Conservation (phyloP, 495 filamentous ascomycete species). For the Daldinia decipiens region DNA sequence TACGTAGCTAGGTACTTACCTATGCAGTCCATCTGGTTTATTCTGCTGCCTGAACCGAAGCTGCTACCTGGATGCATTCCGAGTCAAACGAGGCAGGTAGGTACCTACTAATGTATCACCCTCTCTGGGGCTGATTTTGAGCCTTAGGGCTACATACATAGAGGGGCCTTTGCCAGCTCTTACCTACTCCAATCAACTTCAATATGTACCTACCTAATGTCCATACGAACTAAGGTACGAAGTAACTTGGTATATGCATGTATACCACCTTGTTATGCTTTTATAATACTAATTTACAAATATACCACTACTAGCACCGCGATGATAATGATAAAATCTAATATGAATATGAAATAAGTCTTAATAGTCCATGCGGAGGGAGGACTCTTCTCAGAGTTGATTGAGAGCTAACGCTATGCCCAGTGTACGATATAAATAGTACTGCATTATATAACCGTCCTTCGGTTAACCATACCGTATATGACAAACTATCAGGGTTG, state of each 20-base stretch:
- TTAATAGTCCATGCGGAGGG: not conserved
- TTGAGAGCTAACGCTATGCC: not conserved
- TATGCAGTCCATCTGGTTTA: slow-evolving; percentile 23
- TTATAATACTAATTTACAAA: not conserved
- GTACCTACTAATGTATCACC: not conserved
- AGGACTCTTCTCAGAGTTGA: slow-evolving; percentile 6
- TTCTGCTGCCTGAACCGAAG: slow-evolving; percentile 47
- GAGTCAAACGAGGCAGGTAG: not conserved
- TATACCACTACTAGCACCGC: not conserved
- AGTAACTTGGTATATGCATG: not conserved
- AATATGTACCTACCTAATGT: not conserved
- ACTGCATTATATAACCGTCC: slow-evolving; percentile 30
- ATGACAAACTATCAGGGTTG: slow-evolving; percentile 39
- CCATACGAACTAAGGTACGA: not conserved
- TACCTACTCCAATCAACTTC: too few species aligned
- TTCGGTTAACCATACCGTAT: slow-evolving; percentile 36
- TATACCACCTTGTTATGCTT: not conserved
- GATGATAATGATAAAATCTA: not conserved
- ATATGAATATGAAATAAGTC: not conserved
- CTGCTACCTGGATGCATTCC: not conserved
- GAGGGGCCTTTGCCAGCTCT: too few species aligned
- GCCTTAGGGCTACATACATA: slow-evolving; percentile 4
- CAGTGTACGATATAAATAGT: slow-evolving; percentile 31
- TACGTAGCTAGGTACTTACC: too few species aligned
- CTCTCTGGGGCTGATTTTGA: slow-evolving; percentile 4